Percentiles rank a stretch among this genome's conserved stretches.
These are phyloP conservation scores for Ophioceras dolichostomum DNA, from an alignment of 2,329 filamentous ascomycete genomes.

Conservation along the genomic window DNA sequence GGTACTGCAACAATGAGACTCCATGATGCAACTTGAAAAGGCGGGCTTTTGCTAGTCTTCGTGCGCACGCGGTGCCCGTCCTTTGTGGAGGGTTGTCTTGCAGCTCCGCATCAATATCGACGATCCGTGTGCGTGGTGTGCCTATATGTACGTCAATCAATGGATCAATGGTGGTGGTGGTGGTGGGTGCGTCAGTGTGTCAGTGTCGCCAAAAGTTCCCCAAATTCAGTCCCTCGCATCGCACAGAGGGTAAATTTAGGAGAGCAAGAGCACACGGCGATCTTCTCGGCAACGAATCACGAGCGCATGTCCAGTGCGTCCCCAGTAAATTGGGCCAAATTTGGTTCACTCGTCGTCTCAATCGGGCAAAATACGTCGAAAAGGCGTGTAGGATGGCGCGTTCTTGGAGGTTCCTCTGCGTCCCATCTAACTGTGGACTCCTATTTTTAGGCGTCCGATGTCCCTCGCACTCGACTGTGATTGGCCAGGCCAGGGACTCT, in stretches of 20 bases:
- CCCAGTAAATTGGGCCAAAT: not conserved
- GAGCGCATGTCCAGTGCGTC: too few relatives aligned
- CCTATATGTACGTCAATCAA: too few relatives aligned
- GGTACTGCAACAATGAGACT: not conserved
- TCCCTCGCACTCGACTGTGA: too few relatives aligned
- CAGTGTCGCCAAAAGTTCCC: not conserved
- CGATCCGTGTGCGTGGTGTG: too few relatives aligned
- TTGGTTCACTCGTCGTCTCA: not conserved
- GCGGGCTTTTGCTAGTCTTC: not conserved
- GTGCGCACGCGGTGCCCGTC: not conserved
- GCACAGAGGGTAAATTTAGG: not conserved
- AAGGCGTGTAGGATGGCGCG: too few relatives aligned
- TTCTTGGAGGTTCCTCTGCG: too few relatives aligned
- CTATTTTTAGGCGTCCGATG: not conserved
- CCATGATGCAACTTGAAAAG: not conserved
- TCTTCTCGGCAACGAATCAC: too few relatives aligned
- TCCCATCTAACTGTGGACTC: not conserved
- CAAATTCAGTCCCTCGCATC: not conserved
- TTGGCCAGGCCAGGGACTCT: too few relatives aligned
- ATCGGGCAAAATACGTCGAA: not conserved
- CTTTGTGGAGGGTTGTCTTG: not conserved
- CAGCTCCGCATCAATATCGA: conserved; percentile 6
- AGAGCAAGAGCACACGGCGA: too few relatives aligned
- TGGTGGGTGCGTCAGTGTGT: too few relatives aligned
- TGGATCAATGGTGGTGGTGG: too few relatives aligned